Conservation (phyloP, 371 early-diverging fungal genomes). For the Actinomortierella wolfii region DNA sequence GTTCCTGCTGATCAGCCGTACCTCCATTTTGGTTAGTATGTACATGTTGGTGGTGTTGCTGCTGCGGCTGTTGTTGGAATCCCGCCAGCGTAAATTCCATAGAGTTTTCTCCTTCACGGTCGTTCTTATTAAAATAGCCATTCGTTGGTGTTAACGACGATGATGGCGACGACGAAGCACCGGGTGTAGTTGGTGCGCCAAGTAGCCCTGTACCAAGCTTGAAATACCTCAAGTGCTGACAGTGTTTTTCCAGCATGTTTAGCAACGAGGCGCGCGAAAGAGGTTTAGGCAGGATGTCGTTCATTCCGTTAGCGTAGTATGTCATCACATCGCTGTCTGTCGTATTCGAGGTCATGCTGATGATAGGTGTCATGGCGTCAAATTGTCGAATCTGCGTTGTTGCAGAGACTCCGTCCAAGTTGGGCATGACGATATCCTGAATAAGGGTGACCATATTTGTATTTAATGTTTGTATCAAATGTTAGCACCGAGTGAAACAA, state of each 20-base stretch:
- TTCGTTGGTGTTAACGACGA: too few species aligned
- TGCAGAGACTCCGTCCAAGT: slow-evolving; percentile 76
- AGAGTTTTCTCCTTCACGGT: too few species aligned
- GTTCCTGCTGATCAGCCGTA: background rate
- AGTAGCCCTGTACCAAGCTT: slow-evolving; percentile 21
- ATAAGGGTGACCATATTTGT: too few species aligned
- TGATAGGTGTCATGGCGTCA: slow-evolving; percentile 74
- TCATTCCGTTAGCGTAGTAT: slow-evolving; percentile 81
- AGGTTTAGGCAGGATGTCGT: slow-evolving; percentile 82
- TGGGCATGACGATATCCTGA: slow-evolving; percentile 79
- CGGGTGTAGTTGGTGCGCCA: background rate
- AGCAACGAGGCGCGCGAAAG: slow-evolving; percentile 63
- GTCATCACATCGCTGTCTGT: slow-evolving; percentile 69
- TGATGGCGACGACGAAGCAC: background rate
- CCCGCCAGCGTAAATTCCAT: slow-evolving; percentile 6
- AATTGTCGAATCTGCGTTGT: slow-evolving; percentile 77
- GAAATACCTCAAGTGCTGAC: slow-evolving; percentile 55
- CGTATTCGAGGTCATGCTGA: slow-evolving; percentile 81
- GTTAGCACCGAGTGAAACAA: too few species aligned
- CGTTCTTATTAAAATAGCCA: too few species aligned
- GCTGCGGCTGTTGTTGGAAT: slow-evolving; percentile 3
- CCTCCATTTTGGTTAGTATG: slow-evolving; percentile 4
- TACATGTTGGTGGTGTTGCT: slow-evolving; percentile 1
- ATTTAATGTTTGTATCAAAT: too few species aligned
- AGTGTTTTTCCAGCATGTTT: slow-evolving; percentile 65